These are phyloP conservation scores for Candida bentonensis DNA, from an alignment of 805 yeast genomes.

Conservation along the genomic window DNA sequence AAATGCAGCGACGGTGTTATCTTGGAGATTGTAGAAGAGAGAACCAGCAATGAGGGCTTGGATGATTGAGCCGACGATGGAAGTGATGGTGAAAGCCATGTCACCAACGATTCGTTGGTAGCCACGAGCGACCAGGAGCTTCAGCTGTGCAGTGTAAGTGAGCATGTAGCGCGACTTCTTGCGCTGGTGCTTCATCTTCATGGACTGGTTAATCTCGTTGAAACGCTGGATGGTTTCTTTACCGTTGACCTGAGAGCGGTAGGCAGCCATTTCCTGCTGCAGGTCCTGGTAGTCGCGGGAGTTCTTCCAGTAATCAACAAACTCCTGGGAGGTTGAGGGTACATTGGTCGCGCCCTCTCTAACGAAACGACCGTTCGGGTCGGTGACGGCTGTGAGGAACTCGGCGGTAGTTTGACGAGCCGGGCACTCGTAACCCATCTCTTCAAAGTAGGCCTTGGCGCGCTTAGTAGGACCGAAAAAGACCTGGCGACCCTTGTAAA, in stretches of 20 bases:
- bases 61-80: conserved; percentile 32
- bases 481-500: conserved; percentile 48
- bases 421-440: conserved; percentile 54
- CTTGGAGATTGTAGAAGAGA: conserved; percentile 39
- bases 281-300: conserved; percentile 34
- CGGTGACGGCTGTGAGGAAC: conserved; percentile 55
- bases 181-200: conserved; percentile 26
- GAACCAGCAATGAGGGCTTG: conserved; percentile 56
- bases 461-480: conserved; percentile 45
- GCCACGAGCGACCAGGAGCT: conserved; percentile 35
- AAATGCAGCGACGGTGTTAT: conserved; percentile 41
- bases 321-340: conserved; percentile 51
- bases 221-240: conserved; percentile 24
- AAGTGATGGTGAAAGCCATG: conserved; percentile 33
- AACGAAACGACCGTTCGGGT: conserved; percentile 44
- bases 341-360: conserved; percentile 37
- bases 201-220: conserved; percentile 24
- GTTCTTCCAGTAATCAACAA: conserved; percentile 41
- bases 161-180: conserved; percentile 30
- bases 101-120: conserved; percentile 47
- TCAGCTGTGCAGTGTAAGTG: conserved; percentile 35
- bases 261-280: conserved; percentile 30
- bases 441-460: conserved; percentile 44
- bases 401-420: conserved; percentile 59
- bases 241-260: conserved; percentile 20